phyloP scores from a whole-genome alignment of 495 filamentous ascomycete species.

The Acidomyces sp. region DNA sequence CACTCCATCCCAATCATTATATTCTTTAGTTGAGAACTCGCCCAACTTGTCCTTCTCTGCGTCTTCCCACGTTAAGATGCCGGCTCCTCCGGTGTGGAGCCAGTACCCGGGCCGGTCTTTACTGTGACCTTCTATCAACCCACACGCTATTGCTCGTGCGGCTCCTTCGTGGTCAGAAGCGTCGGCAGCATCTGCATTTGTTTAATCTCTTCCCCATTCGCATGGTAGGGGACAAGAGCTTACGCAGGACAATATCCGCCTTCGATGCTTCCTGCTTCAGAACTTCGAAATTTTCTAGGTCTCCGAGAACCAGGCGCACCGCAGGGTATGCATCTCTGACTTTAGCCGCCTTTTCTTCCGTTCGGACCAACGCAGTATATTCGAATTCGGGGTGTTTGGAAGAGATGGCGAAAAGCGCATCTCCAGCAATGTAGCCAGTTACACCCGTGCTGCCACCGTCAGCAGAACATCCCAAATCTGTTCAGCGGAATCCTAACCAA shows the following conservation, averaged over 20 bases:
- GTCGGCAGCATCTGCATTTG: constrained; percentile 22
- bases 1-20: constrained; percentile 45
- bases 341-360: constrained; percentile 46
- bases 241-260: constrained; percentile 57
- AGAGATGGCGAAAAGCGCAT: constrained; percentile 45
- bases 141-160: constrained; percentile 23
- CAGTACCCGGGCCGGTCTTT: constrained; percentile 35
- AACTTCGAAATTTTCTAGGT: constrained; percentile 40
- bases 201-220: background rate
- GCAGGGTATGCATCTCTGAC: constrained; percentile 48
- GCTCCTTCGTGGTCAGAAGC: constrained; percentile 25
- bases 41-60: constrained; percentile 39
- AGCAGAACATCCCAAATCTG: no score
- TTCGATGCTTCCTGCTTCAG: constrained; percentile 45
- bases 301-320: constrained; percentile 42
- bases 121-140: constrained; percentile 29
- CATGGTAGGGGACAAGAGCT: constrained; percentile 16
- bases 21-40: constrained; percentile 38
- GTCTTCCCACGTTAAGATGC: constrained; percentile 41
- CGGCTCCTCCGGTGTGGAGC: constrained; percentile 54
- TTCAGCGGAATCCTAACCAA: no score
- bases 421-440: constrained; percentile 67
- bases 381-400: constrained; percentile 55
- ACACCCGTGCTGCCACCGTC: constrained; percentile 29
- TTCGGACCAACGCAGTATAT: constrained; percentile 53